A percentile compares a stretch with the other conserved stretches of the same genome.
These are phyloP conservation scores for Thecaphora frezii DNA, from an alignment of 1,284 basidiomycete species.

Conservation along the genomic window DNA sequence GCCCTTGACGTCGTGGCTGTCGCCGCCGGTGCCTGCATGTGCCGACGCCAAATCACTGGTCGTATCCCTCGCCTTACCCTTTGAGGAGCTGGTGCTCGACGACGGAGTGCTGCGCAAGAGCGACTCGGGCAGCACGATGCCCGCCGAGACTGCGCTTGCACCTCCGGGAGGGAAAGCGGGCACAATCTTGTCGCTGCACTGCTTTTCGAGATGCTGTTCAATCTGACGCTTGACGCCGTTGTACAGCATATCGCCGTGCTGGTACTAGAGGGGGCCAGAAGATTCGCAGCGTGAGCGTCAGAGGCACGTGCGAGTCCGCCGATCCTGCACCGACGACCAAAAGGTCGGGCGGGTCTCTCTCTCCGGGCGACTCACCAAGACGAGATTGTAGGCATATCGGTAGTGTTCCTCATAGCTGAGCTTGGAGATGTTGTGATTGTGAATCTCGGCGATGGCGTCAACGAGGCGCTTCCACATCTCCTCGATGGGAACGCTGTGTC, in stretches of 20 bases:
- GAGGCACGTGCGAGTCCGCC: background rate
- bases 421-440: slow-evolving; percentile 87
- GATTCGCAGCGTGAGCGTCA: background rate
- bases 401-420: slow-evolving; percentile 97
- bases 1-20: slow-evolving; percentile 6
- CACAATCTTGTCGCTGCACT: slow-evolving; percentile 76
- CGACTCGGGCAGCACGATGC: slow-evolving; percentile 63
- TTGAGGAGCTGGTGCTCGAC: slow-evolving; percentile 7
- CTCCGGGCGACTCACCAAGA: slow-evolving; percentile 29
- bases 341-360: no score
- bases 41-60: slow-evolving; percentile 2
- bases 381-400: slow-evolving; percentile 53
- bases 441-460: slow-evolving; percentile 88
- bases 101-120: slow-evolving; percentile 20
- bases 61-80: slow-evolving; percentile 41
- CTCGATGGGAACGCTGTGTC: slow-evolving; percentile 44
- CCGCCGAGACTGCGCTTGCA: slow-evolving; percentile 49
- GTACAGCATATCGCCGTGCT: slow-evolving; percentile 81
- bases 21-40: slow-evolving; percentile 5
- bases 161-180: slow-evolving; percentile 74
- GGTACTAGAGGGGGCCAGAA: slow-evolving; percentile 61
- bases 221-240: slow-evolving; percentile 80
- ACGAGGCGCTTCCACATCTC: slow-evolving; percentile 71
- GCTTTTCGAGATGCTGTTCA: slow-evolving; percentile 76
- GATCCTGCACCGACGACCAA: background rate